phyloP scores from a whole-genome alignment of 257 asterid genomes.

The Cruciata laevipes region DNA sequence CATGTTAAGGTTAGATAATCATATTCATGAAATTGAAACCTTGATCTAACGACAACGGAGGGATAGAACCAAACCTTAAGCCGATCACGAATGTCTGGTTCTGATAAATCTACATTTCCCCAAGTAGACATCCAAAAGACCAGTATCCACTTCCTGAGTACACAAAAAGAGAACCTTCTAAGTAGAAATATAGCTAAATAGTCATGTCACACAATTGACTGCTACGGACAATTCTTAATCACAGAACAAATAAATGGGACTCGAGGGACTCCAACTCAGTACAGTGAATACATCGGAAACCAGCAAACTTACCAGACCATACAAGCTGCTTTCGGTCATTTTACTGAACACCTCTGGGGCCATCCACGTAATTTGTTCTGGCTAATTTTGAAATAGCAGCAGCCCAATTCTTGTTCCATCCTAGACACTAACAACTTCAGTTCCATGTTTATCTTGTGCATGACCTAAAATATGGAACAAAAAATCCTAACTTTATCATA shows the following conservation, averaged over 20 bases:
- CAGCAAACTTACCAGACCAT: slow-evolving; percentile 45
- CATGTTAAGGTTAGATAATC: background rate
- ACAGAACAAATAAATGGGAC: background rate
- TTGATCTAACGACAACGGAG: background rate
- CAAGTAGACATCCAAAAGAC: slow-evolving; percentile 86
- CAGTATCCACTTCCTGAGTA: slow-evolving; percentile 75
- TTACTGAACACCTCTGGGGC: slow-evolving; percentile 72
- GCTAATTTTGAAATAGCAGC: no score
- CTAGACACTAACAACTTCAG: no score
- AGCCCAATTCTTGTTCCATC: no score
- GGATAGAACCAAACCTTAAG: slow-evolving; percentile 36
- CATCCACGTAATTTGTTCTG: no score
- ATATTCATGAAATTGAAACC: background rate
- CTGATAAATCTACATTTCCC: slow-evolving; percentile 58
- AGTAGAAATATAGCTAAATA: slow-evolving; percentile 4
- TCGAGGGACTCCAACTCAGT: background rate
- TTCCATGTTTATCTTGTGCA: no score
- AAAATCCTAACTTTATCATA: no score
- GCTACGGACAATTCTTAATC: background rate
- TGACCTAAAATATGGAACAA: no score
- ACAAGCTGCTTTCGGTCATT: slow-evolving; percentile 27
- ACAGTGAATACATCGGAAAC: background rate
- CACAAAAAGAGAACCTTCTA: slow-evolving; percentile 11
- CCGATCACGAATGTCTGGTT: slow-evolving; percentile 42
- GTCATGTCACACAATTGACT: background rate